Evolutionary conservation across 495 filamentous ascomycete genomes (phyloP).

Genomic region (Aspergillus saccharolyticus): DNA sequence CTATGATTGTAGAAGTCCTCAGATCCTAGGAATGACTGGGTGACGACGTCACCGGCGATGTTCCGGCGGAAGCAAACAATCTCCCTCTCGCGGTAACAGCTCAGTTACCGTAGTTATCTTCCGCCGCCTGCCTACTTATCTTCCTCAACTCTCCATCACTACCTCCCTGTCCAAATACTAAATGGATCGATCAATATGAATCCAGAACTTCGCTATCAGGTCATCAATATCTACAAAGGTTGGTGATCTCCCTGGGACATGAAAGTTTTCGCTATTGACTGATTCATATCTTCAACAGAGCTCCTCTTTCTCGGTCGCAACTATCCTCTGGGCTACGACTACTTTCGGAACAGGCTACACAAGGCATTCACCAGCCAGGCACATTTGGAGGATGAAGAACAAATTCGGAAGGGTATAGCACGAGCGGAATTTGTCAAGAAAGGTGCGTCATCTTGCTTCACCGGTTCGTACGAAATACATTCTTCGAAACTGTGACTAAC

Average conservation of each 20-base stretch:
- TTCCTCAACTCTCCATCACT: not conserved
- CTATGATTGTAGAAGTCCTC: no score
- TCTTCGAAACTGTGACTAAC: not conserved
- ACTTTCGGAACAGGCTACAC: conserved; percentile 77
- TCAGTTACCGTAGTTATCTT: not conserved
- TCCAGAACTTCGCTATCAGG: conserved; percentile 64
- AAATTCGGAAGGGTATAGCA: conserved; percentile 70
- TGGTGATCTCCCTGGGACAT: conserved; percentile 9
- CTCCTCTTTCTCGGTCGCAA: conserved; percentile 78
- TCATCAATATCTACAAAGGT: conserved; percentile 92
- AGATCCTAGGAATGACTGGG: not conserved
- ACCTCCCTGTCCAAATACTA: not conserved
- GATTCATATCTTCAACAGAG: conserved; percentile 48
- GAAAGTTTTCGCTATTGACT: not conserved
- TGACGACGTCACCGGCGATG: conserved; percentile 17
- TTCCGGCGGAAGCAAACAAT: conserved; percentile 3
- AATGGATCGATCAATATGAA: conserved; percentile 38
- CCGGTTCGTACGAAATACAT: not conserved
- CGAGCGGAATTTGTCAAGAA: conserved; percentile 87
- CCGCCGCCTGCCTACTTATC: no score
- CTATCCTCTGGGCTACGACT: conserved; percentile 82
- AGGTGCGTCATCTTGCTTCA: conserved; percentile 45
- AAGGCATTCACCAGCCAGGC: conserved; percentile 75
- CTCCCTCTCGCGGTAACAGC: not conserved
- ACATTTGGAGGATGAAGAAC: conserved; percentile 59